These are phyloP conservation scores for Boletus holoroseus DNA, from an alignment of 1,284 basidiomycete genomes.

Conservation along the genomic window DNA sequence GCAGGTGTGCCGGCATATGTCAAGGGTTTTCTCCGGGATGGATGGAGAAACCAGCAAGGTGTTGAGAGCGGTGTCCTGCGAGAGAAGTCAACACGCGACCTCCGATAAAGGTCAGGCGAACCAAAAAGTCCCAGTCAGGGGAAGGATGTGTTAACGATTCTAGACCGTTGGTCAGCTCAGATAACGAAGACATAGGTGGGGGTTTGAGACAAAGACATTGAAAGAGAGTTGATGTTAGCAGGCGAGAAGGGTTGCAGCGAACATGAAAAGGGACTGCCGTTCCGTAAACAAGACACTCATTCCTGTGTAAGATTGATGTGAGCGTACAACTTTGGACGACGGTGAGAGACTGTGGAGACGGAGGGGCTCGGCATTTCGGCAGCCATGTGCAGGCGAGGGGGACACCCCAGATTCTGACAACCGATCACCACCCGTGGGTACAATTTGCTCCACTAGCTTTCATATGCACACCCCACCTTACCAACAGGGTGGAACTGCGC, in stretches of 20 bases:
- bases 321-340: slow-evolving; percentile 26
- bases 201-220: slow-evolving; percentile 20
- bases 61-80: slow-evolving; percentile 26
- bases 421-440: slow-evolving; percentile 23
- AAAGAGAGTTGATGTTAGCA: slow-evolving; percentile 11
- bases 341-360: slow-evolving; percentile 36
- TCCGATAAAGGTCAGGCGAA: slow-evolving; percentile 15
- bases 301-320: slow-evolving; percentile 34
- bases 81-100: slow-evolving; percentile 16
- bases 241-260: slow-evolving; percentile 20
- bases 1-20: slow-evolving; percentile 31
- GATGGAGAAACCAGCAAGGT: slow-evolving; percentile 26
- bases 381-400: slow-evolving; percentile 13
- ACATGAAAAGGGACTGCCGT: slow-evolving; percentile 23
- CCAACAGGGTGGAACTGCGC: too few relatives aligned
- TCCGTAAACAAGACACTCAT: slow-evolving; percentile 32
- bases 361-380: slow-evolving; percentile 34
- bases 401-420: slow-evolving; percentile 30
- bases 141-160: slow-evolving; percentile 23
- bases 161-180: slow-evolving; percentile 26
- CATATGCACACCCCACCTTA: background rate
- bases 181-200: slow-evolving; percentile 26
- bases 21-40: slow-evolving; percentile 30
- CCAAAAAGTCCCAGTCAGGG: slow-evolving; percentile 33
- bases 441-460: slow-evolving; percentile 21